Evolutionary conservation across 352 stramenopile genomes (phyloP).

Genomic region (Pythium diclinum): DNA sequence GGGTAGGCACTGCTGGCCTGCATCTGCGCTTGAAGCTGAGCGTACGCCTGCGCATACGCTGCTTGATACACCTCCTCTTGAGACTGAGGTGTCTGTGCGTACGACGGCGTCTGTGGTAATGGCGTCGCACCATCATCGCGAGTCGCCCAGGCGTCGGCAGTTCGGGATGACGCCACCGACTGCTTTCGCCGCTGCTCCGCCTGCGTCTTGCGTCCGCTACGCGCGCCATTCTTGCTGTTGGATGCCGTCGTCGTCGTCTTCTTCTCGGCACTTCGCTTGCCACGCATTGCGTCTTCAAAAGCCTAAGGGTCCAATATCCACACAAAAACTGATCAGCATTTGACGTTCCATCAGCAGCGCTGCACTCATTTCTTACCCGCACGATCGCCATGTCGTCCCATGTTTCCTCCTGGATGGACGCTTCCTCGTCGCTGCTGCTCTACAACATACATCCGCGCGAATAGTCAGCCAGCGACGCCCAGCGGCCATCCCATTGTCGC

Average conservation of each 20-base stretch:
- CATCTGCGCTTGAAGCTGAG: slow-evolving; percentile 57
- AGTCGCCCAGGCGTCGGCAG: neutral
- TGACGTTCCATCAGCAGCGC: neutral
- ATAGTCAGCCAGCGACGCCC: neutral
- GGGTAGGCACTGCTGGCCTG: slow-evolving; percentile 24
- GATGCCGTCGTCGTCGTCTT: neutral
- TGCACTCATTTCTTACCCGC: slow-evolving; percentile 29
- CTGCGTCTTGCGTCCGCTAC: neutral
- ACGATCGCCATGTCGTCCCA: slow-evolving; percentile 86
- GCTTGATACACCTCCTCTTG: slow-evolving; percentile 52
- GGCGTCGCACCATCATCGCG: neutral
- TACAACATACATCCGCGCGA: slow-evolving; percentile 14
- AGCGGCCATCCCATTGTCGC: neutral
- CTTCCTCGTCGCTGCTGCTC: slow-evolving; percentile 44
- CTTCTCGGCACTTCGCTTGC: slow-evolving; percentile 24
- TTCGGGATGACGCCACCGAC: slow-evolving; percentile 1
- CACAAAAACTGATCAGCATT: too few relatives aligned
- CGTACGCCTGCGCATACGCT: slow-evolving; percentile 68
- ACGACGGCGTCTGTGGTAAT: neutral
- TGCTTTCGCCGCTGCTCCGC: slow-evolving; percentile 4
- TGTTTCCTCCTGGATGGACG: slow-evolving; percentile 46
- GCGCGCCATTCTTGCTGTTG: neutral
- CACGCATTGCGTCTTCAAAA: slow-evolving; percentile 65
- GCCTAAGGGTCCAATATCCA: slow-evolving; percentile 30
- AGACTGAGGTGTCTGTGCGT: neutral